Base-by-base conservation (phyloP, 129 eudicot genomes). In the Escallonia rubra region DNA sequence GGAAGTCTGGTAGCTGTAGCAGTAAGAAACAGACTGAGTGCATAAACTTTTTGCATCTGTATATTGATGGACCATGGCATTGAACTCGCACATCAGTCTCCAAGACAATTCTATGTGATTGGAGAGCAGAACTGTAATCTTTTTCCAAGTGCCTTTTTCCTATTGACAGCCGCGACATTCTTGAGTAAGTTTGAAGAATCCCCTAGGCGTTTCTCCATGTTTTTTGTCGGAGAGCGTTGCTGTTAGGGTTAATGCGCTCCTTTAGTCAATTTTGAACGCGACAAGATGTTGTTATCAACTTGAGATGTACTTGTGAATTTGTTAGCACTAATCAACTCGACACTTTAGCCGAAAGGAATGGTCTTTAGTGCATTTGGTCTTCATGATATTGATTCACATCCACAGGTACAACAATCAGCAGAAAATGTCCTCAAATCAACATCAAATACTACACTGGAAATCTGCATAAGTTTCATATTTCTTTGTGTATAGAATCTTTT, bases 301-400 rank as follows among this genome's bases (percentile, higher is more conserved):
- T 66, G 56, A 44, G 9, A 62, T 23, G 1, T 47, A 23, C 15
- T 44, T 10, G 41, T 71, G 59, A 41, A 52, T 38, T 59, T 59
- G 64, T 65, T 66, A 49, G 77, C 61, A 69, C 59, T 71, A 6
- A 7, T 7, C 34, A 58, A 65, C 59, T 67, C 66, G 61, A 78
- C 72, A 47, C 65, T 78, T 78, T 6, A 54, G 70, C 78, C 71
- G 74, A 78, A 78, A 78, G 78, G 47, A 71, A 65, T 23, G 77
- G 74, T 16, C 23, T 59, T 66, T 3, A 43, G 64, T 67, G 69
- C 47, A 55, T 61, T 15, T 64, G 16, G 50, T 66, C 70, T 38
- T 38, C 59, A 50, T 40, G 15, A 11, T 52, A 49, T 41, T 40
- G 46, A 65, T 39, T 23, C 46, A 64, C 41, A 34, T 65, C 13